A percentile compares a stretch with the other conserved stretches of the same genome.
These are phyloP conservation scores for Blastomyces percursus DNA, from an alignment of 2,329 filamentous ascomycete species.

Conservation along the genomic window DNA sequence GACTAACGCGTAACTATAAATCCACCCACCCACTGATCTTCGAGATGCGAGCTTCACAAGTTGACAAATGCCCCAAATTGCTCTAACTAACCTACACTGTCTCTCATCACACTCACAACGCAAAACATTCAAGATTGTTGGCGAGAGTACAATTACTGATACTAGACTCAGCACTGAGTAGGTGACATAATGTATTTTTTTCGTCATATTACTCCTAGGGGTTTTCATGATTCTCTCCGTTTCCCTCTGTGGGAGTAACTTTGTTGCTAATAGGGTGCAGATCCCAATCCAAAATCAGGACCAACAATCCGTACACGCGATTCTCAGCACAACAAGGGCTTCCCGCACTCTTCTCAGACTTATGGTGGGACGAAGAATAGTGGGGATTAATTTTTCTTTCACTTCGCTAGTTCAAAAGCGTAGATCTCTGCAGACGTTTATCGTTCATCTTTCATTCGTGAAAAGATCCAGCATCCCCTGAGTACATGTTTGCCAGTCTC, in stretches of 20 bases:
- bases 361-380: too few relatives aligned
- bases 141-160: neutral
- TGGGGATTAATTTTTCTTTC: neutral
- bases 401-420: neutral
- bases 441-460: neutral
- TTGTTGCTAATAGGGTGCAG: neutral
- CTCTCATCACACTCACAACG: too few relatives aligned
- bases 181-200: neutral
- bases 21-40: too few relatives aligned
- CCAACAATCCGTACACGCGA: neutral
- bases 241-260: neutral
- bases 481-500: neutral
- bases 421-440: neutral
- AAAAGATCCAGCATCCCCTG: neutral
- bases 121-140: too few relatives aligned
- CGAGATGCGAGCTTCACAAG: too few relatives aligned
- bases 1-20: too few relatives aligned
- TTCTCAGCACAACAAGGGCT: neutral
- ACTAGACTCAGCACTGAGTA: neutral
- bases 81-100: too few relatives aligned
- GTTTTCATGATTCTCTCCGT: neutral
- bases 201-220: too few relatives aligned
- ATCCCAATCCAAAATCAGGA: neutral
- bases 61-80: too few relatives aligned
- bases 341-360: neutral